Percentiles rank a stretch among this genome's conserved stretches.
phyloP scores from a whole-genome alignment of 176 grass and related monocot species.

The Musa acuminata region DNA sequence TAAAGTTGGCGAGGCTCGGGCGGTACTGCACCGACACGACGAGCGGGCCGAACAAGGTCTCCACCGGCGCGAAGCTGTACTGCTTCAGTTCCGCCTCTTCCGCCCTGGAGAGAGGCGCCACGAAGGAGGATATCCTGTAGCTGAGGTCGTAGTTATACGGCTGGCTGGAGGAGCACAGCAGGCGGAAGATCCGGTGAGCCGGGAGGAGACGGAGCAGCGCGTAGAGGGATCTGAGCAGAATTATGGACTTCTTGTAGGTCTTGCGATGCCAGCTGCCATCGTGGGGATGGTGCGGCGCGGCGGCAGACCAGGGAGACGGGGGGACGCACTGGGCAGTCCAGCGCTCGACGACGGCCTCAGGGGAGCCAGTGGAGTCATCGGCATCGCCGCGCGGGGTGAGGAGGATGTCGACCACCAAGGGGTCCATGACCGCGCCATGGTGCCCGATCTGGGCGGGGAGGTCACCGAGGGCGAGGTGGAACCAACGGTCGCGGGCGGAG shows the following conservation, averaged over 20 bases:
- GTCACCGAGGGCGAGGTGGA: slow-evolving; percentile 25
- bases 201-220: slow-evolving; percentile 51
- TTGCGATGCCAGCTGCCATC: not conserved
- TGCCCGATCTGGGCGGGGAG: slow-evolving; percentile 10
- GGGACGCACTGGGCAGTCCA: slow-evolving; percentile 20
- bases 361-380: not conserved
- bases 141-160: slow-evolving; percentile 87
- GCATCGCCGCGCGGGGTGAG: slow-evolving; percentile 4
- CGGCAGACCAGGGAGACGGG: not conserved
- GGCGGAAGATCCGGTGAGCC: slow-evolving; percentile 61
- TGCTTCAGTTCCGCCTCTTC: slow-evolving; percentile 48
- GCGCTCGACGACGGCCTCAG: slow-evolving; percentile 16
- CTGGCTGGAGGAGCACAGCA: slow-evolving; percentile 51
- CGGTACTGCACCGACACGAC: slow-evolving; percentile 68
- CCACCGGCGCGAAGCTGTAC: slow-evolving; percentile 52
- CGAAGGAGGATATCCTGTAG: slow-evolving; percentile 53
- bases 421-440: slow-evolving; percentile 3
- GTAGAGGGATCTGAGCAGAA: slow-evolving; percentile 68
- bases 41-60: slow-evolving; percentile 69
- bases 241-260: slow-evolving; percentile 45
- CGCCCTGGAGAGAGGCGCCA: slow-evolving; percentile 50
- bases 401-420: slow-evolving; percentile 20
- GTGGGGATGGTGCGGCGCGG: not conserved
- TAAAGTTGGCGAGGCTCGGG: slow-evolving; percentile 47
- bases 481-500: slow-evolving; percentile 16